Base-by-base conservation (phyloP, 1,139 yeast species). In the Nakaseomyces nivariensis region DNA sequence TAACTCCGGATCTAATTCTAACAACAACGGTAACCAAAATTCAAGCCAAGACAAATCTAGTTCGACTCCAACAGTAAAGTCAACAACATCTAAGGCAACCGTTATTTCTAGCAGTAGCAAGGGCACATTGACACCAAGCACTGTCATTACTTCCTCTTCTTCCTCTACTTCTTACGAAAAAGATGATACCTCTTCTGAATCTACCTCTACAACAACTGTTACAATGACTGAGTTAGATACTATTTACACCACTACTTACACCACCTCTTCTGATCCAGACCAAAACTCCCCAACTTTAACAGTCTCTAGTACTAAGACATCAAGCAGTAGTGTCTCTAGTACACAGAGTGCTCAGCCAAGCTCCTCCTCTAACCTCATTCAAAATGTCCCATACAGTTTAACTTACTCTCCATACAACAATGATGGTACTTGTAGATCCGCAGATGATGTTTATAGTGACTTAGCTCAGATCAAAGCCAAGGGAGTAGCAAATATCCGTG, bases 391-490 rank as follows among this genome's bases (percentile, higher is more conserved):
- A 51, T 66, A 72, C 45, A 76, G 80, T 33, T 72, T 84, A 51
- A 87, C 81, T 36, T 89, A 89, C 73, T 82, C 92, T 36, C 97
- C 97, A 34, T 89, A 87, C 71, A 75, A 77, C 51, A 68, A 78
- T 62, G 81, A 79, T 60, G 78, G 82, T 34, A 58, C 78, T 3
- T 89, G 97, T 70, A 89, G 86, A 64, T 72, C 71, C 52, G 68
- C 73, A 36, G 70, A 61, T 51, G 64, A 76, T 8, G 85, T 89
- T 48, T 54, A 68, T 46, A 58, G 70, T n/a, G 96, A 89, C 64
- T 72, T 89, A 50, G 60, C 71, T 32, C 63, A 70, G 50, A 84
- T 89, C 58, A 61, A 68, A 38, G 64, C 76, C 50, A 81, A 80
- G 61, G 87, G 89, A 48, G 81, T 88, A 57, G 64, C 69, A 37